Evolutionary conservation across 257 asterid species (phyloP), one percentile per base, ranked within the genome.

Genomic region (Vinca minor): DNA sequence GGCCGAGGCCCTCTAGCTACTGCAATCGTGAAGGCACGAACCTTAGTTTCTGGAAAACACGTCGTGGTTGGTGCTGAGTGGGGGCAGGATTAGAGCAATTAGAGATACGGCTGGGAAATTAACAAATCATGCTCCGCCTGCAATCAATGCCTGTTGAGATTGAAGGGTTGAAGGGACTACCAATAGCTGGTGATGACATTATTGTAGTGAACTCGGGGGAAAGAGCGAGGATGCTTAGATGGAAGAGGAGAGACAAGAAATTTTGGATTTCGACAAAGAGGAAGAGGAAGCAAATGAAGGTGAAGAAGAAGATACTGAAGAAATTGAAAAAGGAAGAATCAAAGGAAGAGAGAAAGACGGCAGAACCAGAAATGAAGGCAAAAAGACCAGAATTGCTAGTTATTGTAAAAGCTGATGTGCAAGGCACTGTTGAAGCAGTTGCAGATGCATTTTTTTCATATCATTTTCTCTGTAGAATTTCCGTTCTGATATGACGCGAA

Each of bases 81-180:
- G 98, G 98, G 98, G 58, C n/a, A 89, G 81, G 78, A 85, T 92
- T 58, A 82, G 98, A 77, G 94, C 86, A 44, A 76, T 92, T 45
- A 78, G 95, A 81, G 98, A 92, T 70, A 80, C 76, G 78, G 71
- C 73, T 2, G 84, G 90, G 46, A 83, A 81, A 32, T 68, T 62
- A 69, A 75, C 86, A 18, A 59, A 73, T 67, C 69, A 66, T 70
- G 98, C 97, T 67, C 71, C 77, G 13, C 98, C 98, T 23, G 94
- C 98, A 17, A n/a, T n/a, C n/a, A n/a, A 87, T 81, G 98, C 98
- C 98, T n/a, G 84, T 93, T 57, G 98, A 87, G 82, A 89, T 93
- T 36, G 98, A 93, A 83, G 98, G 97, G 72, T 70, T 92, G 66
- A 89, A 85, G 79, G 98, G 98, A 72, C 84, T 89, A 50, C 98